phyloP scores from a whole-genome alignment of 2,329 filamentous ascomycete species.

The Aspergillus hortae region DNA sequence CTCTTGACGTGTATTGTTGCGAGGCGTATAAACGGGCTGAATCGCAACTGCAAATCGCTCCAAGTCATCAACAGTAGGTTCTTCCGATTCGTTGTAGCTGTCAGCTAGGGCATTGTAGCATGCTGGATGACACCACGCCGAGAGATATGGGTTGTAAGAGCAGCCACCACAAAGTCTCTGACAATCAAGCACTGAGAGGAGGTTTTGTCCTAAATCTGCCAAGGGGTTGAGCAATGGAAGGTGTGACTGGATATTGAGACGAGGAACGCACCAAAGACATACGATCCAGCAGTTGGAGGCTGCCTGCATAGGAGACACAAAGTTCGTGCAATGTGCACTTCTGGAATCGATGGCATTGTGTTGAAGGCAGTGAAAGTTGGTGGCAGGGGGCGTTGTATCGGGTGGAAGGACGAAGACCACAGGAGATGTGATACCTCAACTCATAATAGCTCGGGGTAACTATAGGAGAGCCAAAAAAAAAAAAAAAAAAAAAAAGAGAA shows the following conservation, averaged over 20 bases:
- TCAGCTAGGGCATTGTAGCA: slow-evolving; percentile 1
- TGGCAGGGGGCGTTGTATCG: no score
- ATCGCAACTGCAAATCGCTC: background rate
- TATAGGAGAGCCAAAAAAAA: no score
- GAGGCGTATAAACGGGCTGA: background rate
- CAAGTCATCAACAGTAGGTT: background rate
- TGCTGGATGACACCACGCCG: slow-evolving; percentile 1
- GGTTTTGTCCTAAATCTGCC: background rate
- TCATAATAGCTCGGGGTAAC: no score
- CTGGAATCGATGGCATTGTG: background rate
- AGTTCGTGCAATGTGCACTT: background rate
- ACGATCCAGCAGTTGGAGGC: background rate
- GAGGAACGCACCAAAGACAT: slow-evolving; percentile 1
- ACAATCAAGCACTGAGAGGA: background rate
- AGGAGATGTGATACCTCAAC: no score
- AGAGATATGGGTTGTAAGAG: background rate
- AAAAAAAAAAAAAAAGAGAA: background rate
- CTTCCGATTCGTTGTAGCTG: slow-evolving; percentile 1
- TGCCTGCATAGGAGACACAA: slow-evolving; percentile 6
- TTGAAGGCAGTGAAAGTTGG: no score
- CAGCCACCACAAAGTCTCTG: background rate
- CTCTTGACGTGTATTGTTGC: background rate
- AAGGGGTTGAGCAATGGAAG: background rate
- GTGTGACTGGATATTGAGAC: background rate
- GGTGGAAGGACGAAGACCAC: no score